Percentiles rank a stretch among this genome's conserved stretches.
phyloP scores from a whole-genome alignment of 192 early-diverging fungal species.

The Backusella morwellensis region DNA sequence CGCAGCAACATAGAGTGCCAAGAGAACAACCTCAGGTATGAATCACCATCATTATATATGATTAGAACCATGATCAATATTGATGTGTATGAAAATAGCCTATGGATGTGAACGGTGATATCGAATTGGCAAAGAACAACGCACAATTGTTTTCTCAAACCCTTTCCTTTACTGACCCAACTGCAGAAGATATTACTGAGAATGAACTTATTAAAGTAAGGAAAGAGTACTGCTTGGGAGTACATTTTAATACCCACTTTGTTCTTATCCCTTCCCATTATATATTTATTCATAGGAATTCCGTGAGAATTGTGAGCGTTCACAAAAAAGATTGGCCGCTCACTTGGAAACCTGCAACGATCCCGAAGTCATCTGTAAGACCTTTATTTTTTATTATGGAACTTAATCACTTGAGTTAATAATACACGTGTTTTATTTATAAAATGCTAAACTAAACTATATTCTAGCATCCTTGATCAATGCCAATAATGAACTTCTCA shows the following conservation, averaged over 20 bases:
- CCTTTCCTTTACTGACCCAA: slow-evolving; percentile 57
- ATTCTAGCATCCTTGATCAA: slow-evolving; percentile 45
- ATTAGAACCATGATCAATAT: too few species aligned
- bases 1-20: background rate
- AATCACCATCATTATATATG: too few species aligned
- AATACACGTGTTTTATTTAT: background rate
- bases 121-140: slow-evolving; percentile 53
- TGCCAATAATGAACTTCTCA: slow-evolving; percentile 52
- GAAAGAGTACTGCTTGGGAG: background rate
- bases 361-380: slow-evolving; percentile 42
- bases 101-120: slow-evolving; percentile 41
- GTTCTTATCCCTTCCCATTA: background rate
- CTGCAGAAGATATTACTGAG: slow-evolving; percentile 50
- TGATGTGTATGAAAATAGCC: background rate
- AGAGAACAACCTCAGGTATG: background rate
- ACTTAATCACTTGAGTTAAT: background rate
- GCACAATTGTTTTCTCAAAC: slow-evolving; percentile 53
- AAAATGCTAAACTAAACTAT: background rate
- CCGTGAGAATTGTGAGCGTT: slow-evolving; percentile 43
- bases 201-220: slow-evolving; percentile 54
- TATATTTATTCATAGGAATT: slow-evolving; percentile 43
- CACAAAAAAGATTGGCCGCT: slow-evolving; percentile 42
- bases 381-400: background rate
- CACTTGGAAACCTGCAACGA: slow-evolving; percentile 37
- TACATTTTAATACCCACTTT: background rate